A percentile compares a stretch with the other conserved stretches of the same genome.
Conservation (phyloP, 2,329 filamentous ascomycete genomes). For the Fusarium neocosmosporiellum region DNA sequence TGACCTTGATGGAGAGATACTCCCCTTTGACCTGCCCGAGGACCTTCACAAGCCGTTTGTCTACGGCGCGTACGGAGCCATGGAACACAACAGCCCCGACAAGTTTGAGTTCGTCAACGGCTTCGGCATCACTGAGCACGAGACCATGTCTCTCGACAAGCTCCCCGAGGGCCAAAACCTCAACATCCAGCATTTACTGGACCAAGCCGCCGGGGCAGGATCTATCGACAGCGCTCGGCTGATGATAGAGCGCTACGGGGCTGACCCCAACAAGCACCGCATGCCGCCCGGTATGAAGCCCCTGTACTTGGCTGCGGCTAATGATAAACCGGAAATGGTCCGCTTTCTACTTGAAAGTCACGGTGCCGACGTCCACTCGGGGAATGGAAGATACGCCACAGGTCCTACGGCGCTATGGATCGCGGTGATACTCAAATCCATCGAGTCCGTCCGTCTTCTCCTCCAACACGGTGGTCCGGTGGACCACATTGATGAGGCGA, state of each 20-base stretch:
- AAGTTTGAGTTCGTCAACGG: background rate
- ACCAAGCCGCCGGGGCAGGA: background rate
- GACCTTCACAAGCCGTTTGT: background rate
- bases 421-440: background rate
- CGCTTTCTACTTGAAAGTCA: background rate
- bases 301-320: background rate
- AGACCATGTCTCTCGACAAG: background rate
- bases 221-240: background rate
- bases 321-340: background rate
- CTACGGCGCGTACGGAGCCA: background rate
- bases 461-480: background rate
- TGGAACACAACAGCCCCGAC: background rate
- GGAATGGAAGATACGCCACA: background rate
- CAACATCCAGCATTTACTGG: background rate
- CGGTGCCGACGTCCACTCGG: background rate
- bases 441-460: background rate
- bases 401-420: background rate
- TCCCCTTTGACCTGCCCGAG: background rate
- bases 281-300: background rate
- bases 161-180: background rate
- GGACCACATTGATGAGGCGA: background rate
- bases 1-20: background rate
- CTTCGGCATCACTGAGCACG: background rate
- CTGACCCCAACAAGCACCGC: background rate
- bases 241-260: background rate